Evolutionary conservation across 2,329 filamentous ascomycete species (phyloP), one percentile per base, ranked within the genome.

Genomic region (Cladosporium sp.): DNA sequence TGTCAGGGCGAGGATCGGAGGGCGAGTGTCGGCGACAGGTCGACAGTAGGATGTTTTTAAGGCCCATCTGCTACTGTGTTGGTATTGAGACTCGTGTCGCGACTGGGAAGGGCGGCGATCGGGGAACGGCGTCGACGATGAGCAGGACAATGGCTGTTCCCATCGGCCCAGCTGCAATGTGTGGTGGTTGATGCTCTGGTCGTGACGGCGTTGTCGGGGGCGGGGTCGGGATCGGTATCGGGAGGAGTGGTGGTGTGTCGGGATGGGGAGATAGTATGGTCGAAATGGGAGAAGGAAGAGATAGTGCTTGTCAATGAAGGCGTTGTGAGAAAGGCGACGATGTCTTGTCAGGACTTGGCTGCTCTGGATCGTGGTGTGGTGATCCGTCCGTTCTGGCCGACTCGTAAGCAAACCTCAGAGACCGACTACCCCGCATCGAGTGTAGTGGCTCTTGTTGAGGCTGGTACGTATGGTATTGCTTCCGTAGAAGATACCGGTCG

Each of bases 41-140:
- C 39, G 23, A 32, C 51, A 61, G 32, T 53, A 61, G 58, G 58
- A 48, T 53, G 58, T 61, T 61, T 48, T 48, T 48, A 61, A 21
- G 46, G 58, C 58, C 30, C 58, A 53, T 48, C 58, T 61, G 58
- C 58, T 61, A 61, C 58, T 61, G 51, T 34, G 46, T 53, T 61
- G 58, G 11, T 53, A 18, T 51, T 61, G 58, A 61, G 13, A 26
- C 36, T 21, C 26, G 8, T 21, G 28, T 36, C 53, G 30, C 32
- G 21, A 32, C 36, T 39, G 4, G 36, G 14, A n/a, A 39, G 36
- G 39, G 18, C 18, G 18, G 5, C 25, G 14, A 5, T 36, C 30
- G 53, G n/a, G 25, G 32, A 3, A 21, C 13, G 32, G 53, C 18
- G 28, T 36, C 28, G 10, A 57, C n/a, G 28, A 23, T 4, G 53